Percentiles rank a stretch among this genome's conserved stretches.
phyloP scores from a whole-genome alignment of 192 early-diverging fungal species.

The Coemansia sp. region DNA sequence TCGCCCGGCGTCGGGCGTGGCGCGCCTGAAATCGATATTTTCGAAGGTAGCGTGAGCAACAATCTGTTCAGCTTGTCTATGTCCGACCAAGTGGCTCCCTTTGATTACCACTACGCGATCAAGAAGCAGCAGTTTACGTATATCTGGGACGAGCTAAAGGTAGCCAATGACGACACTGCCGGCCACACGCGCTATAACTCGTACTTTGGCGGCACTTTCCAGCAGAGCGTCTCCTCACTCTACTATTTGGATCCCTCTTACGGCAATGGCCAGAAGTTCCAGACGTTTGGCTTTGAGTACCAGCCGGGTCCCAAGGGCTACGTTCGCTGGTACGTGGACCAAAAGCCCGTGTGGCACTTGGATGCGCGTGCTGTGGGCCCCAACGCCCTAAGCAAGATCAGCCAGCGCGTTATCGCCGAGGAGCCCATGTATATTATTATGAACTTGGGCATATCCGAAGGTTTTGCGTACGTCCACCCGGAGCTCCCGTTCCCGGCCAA shows the following conservation, averaged over 20 bases:
- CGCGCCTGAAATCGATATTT: conserved; percentile 62
- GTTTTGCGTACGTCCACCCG: conserved; percentile 52
- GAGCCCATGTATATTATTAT: conserved; percentile 66
- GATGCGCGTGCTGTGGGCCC: conserved; percentile 46
- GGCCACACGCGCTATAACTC: conserved; percentile 48
- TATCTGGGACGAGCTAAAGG: conserved; percentile 45
- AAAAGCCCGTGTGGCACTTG: conserved; percentile 50
- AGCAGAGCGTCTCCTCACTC: conserved; percentile 56
- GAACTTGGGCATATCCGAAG: conserved; percentile 54
- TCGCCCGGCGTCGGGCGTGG: conserved; percentile 58
- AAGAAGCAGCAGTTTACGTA: conserved; percentile 47
- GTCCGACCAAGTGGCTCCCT: conserved; percentile 59
- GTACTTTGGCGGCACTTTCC: conserved; percentile 54
- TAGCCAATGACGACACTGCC: conserved; percentile 20
- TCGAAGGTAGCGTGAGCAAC: conserved; percentile 52
- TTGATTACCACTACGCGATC: conserved; percentile 57
- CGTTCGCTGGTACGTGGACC: conserved; percentile 48
- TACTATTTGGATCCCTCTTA: conserved; percentile 41
- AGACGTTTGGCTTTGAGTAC: conserved; percentile 58
- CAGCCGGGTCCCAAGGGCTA: conserved; percentile 50
- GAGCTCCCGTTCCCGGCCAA: conserved; percentile 49
- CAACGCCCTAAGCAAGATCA: conserved; percentile 48
- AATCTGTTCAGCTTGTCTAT: conserved; percentile 41
- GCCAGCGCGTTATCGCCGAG: conserved; percentile 53
- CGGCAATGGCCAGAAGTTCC: conserved; percentile 39